Base-by-base conservation (phyloP, 2,329 filamentous ascomycete genomes). In the Penicillium thymicola region DNA sequence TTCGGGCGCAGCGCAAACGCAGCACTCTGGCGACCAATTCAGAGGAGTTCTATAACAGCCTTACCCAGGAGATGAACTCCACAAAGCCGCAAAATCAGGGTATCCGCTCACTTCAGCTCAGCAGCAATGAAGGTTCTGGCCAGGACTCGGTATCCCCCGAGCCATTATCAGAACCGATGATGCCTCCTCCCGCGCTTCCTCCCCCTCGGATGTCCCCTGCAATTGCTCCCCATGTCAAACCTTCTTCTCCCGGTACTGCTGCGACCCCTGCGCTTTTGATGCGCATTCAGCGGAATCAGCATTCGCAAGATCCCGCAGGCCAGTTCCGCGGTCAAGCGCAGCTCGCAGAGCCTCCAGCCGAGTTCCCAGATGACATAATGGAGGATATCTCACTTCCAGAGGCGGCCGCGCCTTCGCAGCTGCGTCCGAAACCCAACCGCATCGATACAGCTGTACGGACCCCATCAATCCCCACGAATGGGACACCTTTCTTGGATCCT, bases 181-280 rank as follows among this genome's bases (percentile, higher is more conserved):
- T 81, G 78, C 76, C 78, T 37, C 78, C 78, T 25, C 78, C 78
- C 21, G 77, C 78, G 14, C 65, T 79, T 36, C 78, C 78, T 16
- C 65, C 70, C 25, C 67, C 74, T 10, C 70, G 72, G 30, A 76
- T 67, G 56, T 79, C 78, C 16, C 76, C 77, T 16, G 66, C 68
- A 30, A 71, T 76, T 23, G 56, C 62, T 27, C 70, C 73, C 1
- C 73, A 75, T 54, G 48, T 64, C 21, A 63, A 50, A n/a, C 4
- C 30, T 2, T 36, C 71, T 53, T 60, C 70, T 46, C 59, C 66
- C 27, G 65, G 84, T 46, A 75, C 86, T 51, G 89, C 90, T 11
- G 92, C 90, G 1, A 96, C 92, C 0, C 92, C 92, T 0, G 90
- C 92, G 9, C 96, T 92, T 7, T 76, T 96, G 57, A 96, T 97